Base-by-base conservation (phyloP, 2,329 filamentous ascomycete species). In the Stromatinia cepivora region DNA sequence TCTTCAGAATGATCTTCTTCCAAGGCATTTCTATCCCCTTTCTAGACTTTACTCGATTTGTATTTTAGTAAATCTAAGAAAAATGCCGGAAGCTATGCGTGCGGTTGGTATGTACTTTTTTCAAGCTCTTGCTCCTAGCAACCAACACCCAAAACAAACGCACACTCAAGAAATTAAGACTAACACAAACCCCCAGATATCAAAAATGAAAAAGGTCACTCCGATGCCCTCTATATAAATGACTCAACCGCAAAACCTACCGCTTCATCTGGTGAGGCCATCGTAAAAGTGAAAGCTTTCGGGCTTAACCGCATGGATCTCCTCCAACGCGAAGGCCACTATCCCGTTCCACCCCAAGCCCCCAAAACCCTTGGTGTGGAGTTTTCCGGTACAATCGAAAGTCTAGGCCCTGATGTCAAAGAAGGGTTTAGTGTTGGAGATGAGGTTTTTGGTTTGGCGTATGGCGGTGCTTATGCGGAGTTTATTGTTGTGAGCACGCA, bases 401-500 rank as follows among this genome's bases (percentile, higher is more conserved):
- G 84, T 31, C 79, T 93, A 31, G 79, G 76, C 8, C 58, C 81
- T 7, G 79, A 77, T 54, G 76, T 84, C 67, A 83, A 87, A 74
- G 80, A 82, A 62, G 81, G 81, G 0, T 94, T 96, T 80, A 86
- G 87, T 68, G 80, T 82, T 52, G 93, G 93, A 54, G 92, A 96
- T 78, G 90, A 90, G 74, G 93, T 97, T 8, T 94, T 98, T 78
- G 94, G 94, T 0, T 84, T 97, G 20, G 92, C 92, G 4, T 97
- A 97, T 81, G 93, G 94, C 72, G 94, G 90, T 69, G 93, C 93
- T 0, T 97, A 97, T 79, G 93, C 93, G 39, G 92, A 97, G 82
- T 94, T 90, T 81, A 87, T 97, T 75, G 87, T 88, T 61, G 91
- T 93, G 7, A 88, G 86, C 76, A 88, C 88, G 64, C 87, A 89